These are phyloP conservation scores for Phaeodactylum tricornutum DNA, from an alignment of 108 stramenopile species.

Conservation along the genomic window DNA sequence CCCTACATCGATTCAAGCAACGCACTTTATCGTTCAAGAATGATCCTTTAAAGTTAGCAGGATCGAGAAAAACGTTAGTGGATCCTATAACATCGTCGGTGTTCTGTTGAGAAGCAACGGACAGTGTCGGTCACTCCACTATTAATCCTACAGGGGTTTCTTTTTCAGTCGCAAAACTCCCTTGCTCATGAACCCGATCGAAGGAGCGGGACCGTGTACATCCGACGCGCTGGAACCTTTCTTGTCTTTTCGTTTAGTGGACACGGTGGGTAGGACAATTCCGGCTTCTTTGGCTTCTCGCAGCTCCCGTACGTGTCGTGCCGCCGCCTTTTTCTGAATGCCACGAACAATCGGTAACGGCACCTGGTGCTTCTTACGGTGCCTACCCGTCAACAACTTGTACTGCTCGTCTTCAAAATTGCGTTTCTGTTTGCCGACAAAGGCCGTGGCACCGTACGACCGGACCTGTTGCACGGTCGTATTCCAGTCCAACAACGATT, in stretches of 20 bases:
- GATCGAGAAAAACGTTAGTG: too few relatives aligned
- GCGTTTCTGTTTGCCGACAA: constrained; percentile 53
- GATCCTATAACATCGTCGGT: too few relatives aligned
- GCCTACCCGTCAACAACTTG: constrained; percentile 51
- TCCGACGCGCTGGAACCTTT: constrained; percentile 3
- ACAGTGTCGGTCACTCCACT: too few relatives aligned
- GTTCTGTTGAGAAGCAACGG: too few relatives aligned
- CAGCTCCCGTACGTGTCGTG: constrained; percentile 36
- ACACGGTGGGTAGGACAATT: constrained; percentile 39
- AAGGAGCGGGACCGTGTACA: constrained; percentile 58
- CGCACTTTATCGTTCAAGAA: too few relatives aligned
- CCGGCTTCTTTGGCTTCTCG: constrained; percentile 65
- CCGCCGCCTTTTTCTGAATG: constrained; percentile 53
- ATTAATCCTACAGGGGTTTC: not conserved
- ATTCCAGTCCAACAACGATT: constrained; percentile 46
- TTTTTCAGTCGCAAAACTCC: constrained; percentile 51
- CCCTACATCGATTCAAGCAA: too few relatives aligned
- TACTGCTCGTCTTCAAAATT: constrained; percentile 58
- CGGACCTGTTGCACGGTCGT: constrained; percentile 63
- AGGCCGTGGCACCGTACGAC: constrained; percentile 58
- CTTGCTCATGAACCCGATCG: constrained; percentile 63
- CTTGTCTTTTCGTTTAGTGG: constrained; percentile 20
- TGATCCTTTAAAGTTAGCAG: too few relatives aligned
- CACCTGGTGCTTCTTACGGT: constrained; percentile 50
- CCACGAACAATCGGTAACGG: constrained; percentile 64